phyloP scores from a whole-genome alignment of 2,329 filamentous ascomycete genomes.

The Knufia fluminis region DNA sequence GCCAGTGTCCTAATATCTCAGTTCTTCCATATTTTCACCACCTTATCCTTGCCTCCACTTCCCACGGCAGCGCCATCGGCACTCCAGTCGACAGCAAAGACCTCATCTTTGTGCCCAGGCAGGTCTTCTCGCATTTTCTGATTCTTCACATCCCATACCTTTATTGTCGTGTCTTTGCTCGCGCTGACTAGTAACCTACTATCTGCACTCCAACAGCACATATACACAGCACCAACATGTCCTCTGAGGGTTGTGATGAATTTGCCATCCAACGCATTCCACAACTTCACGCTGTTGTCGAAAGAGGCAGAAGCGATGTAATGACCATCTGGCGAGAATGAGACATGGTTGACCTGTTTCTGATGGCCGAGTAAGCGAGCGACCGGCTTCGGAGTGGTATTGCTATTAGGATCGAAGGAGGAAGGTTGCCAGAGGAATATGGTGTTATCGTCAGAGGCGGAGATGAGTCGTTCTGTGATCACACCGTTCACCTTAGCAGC shows the following conservation, averaged over 20 bases:
- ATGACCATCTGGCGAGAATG: constrained; percentile 81
- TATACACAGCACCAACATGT: constrained; percentile 86
- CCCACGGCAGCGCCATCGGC: constrained; percentile 80
- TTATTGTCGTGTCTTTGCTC: constrained; percentile 86
- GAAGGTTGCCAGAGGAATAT: constrained; percentile 92
- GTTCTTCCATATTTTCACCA: constrained; percentile 56
- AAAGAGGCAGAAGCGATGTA: constrained; percentile 83
- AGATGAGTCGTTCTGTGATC: constrained; percentile 75
- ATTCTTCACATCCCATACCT: constrained; percentile 85
- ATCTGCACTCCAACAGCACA: constrained; percentile 86
- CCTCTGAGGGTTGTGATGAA: constrained; percentile 83
- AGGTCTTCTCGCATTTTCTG: constrained; percentile 75
- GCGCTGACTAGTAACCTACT: constrained; percentile 78
- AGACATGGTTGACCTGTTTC: constrained; percentile 93
- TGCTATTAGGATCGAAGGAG: constrained; percentile 18
- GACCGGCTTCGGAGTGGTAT: constrained; percentile 66
- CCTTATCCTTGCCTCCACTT: constrained; percentile 88
- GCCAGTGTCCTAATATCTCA: constrained; percentile 26
- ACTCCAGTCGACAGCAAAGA: constrained; percentile 92
- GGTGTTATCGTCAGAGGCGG: constrained; percentile 89
- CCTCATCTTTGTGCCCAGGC: constrained; percentile 83
- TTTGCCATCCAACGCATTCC: constrained; percentile 69
- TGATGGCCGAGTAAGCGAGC: constrained; percentile 88
- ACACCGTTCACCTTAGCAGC: constrained; percentile 68
- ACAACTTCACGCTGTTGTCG: constrained; percentile 92